These are phyloP conservation scores for Ogataea trehalophila DNA, from an alignment of 805 yeast genomes.

Conservation along the genomic window DNA sequence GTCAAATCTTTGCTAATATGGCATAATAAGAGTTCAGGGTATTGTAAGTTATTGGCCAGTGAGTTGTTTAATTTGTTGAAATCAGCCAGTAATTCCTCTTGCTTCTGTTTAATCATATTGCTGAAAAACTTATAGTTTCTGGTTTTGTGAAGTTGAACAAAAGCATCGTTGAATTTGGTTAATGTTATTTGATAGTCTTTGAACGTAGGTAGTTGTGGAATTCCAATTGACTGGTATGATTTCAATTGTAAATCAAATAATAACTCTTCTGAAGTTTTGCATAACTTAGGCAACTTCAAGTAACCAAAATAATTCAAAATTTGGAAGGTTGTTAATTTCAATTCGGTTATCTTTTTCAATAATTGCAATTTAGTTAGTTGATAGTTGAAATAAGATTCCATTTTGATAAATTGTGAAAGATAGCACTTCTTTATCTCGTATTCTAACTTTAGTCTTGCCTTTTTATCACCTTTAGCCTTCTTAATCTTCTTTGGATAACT, in stretches of 20 bases:
- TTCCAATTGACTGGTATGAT: constrained; percentile 74
- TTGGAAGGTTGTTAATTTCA: constrained; percentile 22
- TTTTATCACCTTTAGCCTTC: constrained; percentile 26
- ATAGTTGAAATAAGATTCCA: constrained; percentile 12
- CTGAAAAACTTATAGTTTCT: constrained; percentile 11
- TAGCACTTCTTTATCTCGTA: constrained; percentile 16
- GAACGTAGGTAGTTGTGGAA: constrained; percentile 60
- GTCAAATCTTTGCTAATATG: constrained; percentile 8
- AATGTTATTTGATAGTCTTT: constrained; percentile 28
- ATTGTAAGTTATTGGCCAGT: constrained; percentile 4
- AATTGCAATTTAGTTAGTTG: constrained; percentile 8
- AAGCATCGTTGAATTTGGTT: constrained; percentile 11
- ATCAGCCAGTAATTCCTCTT: constrained; percentile 11
- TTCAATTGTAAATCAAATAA: constrained; percentile 63
- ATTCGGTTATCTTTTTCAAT: constrained; percentile 14
- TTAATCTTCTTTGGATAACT: constrained; percentile 19
- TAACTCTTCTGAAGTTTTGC: constrained; percentile 28
- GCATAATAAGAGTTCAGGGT: constrained; percentile 6
- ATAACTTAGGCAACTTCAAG: constrained; percentile 24
- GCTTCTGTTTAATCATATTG: constrained; percentile 10
- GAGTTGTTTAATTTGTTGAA: constrained; percentile 6
- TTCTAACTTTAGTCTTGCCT: constrained; percentile 16
- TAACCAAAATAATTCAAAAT: constrained; percentile 21
- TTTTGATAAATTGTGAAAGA: constrained; percentile 8
- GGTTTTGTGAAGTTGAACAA: constrained; percentile 8